These are phyloP conservation scores for Plasmodium coatneyi DNA, from an alignment of 169 alveolate species.

Conservation along the genomic window DNA sequence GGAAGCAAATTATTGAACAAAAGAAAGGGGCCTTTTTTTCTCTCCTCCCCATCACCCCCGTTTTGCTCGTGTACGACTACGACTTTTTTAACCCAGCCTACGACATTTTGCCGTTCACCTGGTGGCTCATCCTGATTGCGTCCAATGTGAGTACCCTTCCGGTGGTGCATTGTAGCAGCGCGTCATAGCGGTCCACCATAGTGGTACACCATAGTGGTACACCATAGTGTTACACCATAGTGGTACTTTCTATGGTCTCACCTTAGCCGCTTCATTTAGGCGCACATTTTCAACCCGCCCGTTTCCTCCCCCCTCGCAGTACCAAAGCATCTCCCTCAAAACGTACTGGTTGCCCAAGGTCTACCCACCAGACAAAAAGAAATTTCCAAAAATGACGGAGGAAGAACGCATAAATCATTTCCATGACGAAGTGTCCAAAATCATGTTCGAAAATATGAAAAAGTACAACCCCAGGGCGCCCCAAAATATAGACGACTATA, in stretches of 20 bases:
- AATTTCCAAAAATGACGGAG: constrained; percentile 32
- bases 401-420: constrained; percentile 44
- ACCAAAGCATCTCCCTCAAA: constrained; percentile 4
- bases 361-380: constrained; percentile 37
- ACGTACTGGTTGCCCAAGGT: constrained; percentile 67
- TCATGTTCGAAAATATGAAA: constrained; percentile 65
- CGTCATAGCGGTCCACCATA: neutral
- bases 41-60: constrained; percentile 59
- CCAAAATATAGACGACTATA: constrained; percentile 59
- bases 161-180: neutral
- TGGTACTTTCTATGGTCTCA: neutral
- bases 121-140: constrained; percentile 36
- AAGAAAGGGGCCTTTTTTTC: constrained; percentile 67
- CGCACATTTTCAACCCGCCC: neutral
- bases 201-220: neutral
- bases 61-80: constrained; percentile 34
- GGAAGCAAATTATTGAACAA: constrained; percentile 38
- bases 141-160: constrained; percentile 18
- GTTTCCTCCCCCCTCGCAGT: constrained; percentile 3
- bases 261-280: neutral
- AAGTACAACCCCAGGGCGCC: constrained; percentile 62
- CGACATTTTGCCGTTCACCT: constrained; percentile 52
- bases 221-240: neutral
- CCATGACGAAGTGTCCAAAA: constrained; percentile 71
- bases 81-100: constrained; percentile 56